Evolutionary conservation across 176 grass and related monocot genomes (phyloP).

Genomic region (Paspalum notatum): DNA sequence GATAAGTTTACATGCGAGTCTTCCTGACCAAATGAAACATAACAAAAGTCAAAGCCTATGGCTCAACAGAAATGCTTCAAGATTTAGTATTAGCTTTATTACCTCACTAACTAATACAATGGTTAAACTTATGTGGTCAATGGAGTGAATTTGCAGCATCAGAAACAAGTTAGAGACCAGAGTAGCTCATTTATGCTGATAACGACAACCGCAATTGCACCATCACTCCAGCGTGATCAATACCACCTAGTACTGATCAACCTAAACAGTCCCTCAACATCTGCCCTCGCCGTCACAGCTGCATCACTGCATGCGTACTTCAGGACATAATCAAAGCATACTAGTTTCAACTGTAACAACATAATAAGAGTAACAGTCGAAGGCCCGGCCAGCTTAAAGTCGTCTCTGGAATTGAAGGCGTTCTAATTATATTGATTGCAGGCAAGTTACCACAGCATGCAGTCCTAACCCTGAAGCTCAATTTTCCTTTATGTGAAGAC

Average conservation of each 20-base stretch:
- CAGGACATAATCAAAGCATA: conserved; percentile 10
- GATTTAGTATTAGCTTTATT: neutral
- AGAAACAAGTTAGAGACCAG: no score
- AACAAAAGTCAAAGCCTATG: conserved; percentile 8
- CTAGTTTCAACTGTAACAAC: neutral
- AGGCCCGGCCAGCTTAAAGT: no score
- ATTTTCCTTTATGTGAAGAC: no score
- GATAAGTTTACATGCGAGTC: neutral
- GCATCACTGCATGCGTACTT: neutral
- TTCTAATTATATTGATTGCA: neutral
- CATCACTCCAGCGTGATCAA: neutral
- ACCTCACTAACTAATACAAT: neutral
- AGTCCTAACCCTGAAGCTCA: no score
- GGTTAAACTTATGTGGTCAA: neutral
- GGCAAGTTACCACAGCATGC: neutral
- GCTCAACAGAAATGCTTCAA: neutral
- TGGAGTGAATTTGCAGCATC: conserved; percentile 1
- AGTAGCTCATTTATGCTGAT: neutral
- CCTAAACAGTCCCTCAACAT: neutral
- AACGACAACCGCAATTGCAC: neutral
- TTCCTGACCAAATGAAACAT: conserved; percentile 29
- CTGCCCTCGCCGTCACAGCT: neutral
- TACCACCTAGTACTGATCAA: neutral
- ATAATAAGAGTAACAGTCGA: neutral
- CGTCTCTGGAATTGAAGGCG: no score